Evolutionary conservation across 805 yeast species (phyloP).

Genomic region (Scheffersomyces stipitis): DNA sequence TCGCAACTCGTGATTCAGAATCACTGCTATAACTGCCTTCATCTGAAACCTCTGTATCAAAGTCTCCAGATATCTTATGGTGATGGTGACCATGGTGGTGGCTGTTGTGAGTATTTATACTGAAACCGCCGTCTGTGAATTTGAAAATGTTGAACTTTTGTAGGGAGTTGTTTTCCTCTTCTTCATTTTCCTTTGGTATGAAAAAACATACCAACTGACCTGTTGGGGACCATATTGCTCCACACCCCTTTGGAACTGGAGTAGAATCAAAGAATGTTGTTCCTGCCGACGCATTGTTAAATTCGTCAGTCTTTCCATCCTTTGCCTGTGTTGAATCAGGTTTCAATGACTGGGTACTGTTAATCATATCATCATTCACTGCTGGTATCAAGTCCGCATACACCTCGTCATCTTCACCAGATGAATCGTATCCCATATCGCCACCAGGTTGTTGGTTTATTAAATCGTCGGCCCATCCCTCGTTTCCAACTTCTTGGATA

Average conservation of each 20-base stretch:
- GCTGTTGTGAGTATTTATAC: slow-evolving; percentile 19
- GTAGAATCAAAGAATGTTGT: slow-evolving; percentile 63
- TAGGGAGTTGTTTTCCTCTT: slow-evolving; percentile 36
- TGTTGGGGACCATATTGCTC: slow-evolving; percentile 80
- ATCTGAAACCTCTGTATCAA: background rate
- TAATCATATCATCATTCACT: slow-evolving; percentile 34
- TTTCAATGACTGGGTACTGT: slow-evolving; percentile 18
- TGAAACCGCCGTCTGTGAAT: slow-evolving; percentile 52
- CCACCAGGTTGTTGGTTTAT: slow-evolving; percentile 36
- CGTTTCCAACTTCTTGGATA: slow-evolving; percentile 36
- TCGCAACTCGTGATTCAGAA: no score
- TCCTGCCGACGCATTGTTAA: slow-evolving; percentile 7
- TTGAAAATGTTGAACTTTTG: slow-evolving; percentile 48
- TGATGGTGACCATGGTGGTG: slow-evolving; percentile 14
- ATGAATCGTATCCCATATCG: slow-evolving; percentile 18
- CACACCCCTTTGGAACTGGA: slow-evolving; percentile 91
- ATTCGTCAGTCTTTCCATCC: background rate
- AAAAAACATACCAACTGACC: slow-evolving; percentile 85
- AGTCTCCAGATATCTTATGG: background rate
- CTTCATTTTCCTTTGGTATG: slow-evolving; percentile 47
- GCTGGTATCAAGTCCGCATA: slow-evolving; percentile 37
- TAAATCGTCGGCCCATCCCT: slow-evolving; percentile 44
- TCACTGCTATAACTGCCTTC: background rate
- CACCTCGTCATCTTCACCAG: slow-evolving; percentile 26
- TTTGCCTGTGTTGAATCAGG: slow-evolving; percentile 4